phyloP scores from a whole-genome alignment of 805 yeast genomes.

The Tetrapisispora namnaoensis region DNA sequence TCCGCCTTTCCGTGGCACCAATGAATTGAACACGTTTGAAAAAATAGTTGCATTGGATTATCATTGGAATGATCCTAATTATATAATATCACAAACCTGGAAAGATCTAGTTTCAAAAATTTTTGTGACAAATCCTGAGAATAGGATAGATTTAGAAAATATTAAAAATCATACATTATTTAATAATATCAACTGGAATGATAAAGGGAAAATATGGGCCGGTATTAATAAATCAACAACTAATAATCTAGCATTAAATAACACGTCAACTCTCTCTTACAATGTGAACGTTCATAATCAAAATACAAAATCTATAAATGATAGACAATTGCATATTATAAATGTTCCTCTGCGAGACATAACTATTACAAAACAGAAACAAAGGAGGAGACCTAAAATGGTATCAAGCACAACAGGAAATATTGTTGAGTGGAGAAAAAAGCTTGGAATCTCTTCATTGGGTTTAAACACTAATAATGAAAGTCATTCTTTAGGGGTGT shows the following conservation, averaged over 20 bases:
- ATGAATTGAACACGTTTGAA: slow-evolving; percentile 81
- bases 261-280: background rate
- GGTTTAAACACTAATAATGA: background rate
- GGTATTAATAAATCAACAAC: slow-evolving; percentile 17
- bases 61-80: slow-evolving; percentile 33
- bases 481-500: background rate
- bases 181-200: slow-evolving; percentile 52
- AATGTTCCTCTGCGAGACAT: slow-evolving; percentile 22
- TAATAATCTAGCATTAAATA: background rate
- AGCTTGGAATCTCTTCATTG: slow-evolving; percentile 20
- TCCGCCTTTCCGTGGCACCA: slow-evolving; percentile 84
- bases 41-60: slow-evolving; percentile 74
- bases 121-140: slow-evolving; percentile 60
- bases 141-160: slow-evolving; percentile 46
- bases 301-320: slow-evolving; percentile 13
- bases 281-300: background rate
- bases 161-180: slow-evolving; percentile 70
- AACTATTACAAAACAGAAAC: slow-evolving; percentile 20
- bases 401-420: slow-evolving; percentile 26
- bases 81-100: slow-evolving; percentile 22
- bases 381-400: slow-evolving; percentile 20
- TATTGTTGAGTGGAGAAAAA: slow-evolving; percentile 32
- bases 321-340: slow-evolving; percentile 22
- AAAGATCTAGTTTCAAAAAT: slow-evolving; percentile 59
- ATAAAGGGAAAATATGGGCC: slow-evolving; percentile 61